Percentiles rank a stretch among this genome's conserved stretches.
These are phyloP conservation scores for Warburgia ugandensis DNA, from an alignment of 164 flowering plant species.

Conservation along the genomic window DNA sequence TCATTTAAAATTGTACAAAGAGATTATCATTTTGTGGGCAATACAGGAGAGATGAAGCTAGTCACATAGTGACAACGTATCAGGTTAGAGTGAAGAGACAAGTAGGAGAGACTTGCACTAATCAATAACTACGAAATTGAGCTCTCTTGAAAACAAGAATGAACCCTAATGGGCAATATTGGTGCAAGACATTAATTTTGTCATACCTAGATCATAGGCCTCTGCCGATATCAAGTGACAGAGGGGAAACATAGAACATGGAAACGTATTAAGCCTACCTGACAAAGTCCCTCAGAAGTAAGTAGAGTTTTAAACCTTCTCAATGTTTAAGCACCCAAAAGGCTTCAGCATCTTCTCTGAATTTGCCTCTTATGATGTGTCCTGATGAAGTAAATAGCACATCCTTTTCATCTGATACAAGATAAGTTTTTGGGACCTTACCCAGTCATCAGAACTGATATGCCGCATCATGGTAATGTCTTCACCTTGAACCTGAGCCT, in stretches of 20 bases:
- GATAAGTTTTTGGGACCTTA: conserved; percentile 19
- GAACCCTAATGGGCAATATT: too few species aligned
- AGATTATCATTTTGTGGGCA: too few species aligned
- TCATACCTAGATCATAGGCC: too few species aligned
- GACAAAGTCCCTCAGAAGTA: not conserved
- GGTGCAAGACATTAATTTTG: too few species aligned
- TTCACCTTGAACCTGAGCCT: conserved; percentile 73
- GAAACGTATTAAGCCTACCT: not conserved
- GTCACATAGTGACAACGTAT: too few species aligned
- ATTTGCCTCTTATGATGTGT: not conserved
- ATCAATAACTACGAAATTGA: too few species aligned
- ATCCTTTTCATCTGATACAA: not conserved
- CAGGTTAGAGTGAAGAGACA: too few species aligned
- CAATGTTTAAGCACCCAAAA: not conserved
- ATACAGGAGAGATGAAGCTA: too few species aligned
- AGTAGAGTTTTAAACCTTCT: not conserved
- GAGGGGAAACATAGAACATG: not conserved
- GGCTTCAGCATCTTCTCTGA: not conserved
- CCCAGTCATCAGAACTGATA: conserved; percentile 73
- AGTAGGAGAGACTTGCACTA: too few species aligned
- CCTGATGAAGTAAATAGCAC: not conserved
- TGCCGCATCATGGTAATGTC: conserved; percentile 47
- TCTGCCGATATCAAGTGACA: not conserved
- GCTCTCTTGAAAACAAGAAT: too few species aligned
- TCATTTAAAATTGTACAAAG: too few species aligned